Evolutionary conservation across 176 grass and related monocot species (phyloP).

Genomic region (Elaeis guineensis): DNA sequence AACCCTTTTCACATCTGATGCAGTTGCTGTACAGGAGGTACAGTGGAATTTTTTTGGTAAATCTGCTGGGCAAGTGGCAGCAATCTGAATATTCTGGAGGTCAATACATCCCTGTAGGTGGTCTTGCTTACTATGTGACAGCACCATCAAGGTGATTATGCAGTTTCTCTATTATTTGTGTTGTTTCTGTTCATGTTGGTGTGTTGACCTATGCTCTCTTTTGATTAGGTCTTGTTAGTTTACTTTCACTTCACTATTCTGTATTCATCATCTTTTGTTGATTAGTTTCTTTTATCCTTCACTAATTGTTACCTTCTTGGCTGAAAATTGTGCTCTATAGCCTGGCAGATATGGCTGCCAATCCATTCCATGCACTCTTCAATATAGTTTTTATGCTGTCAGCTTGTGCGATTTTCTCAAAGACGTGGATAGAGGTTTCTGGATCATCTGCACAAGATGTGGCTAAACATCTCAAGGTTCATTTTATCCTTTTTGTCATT

Average conservation of each 20-base stretch:
- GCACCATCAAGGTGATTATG: slow-evolving; percentile 74
- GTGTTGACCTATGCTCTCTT: too few relatives aligned
- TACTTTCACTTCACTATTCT: too few relatives aligned
- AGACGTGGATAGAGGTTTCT: slow-evolving; percentile 94
- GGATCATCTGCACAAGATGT: slow-evolving; percentile 92
- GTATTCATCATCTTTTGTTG: slow-evolving; percentile 4
- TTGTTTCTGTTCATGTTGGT: too few relatives aligned
- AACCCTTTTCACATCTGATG: background rate
- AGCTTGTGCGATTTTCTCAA: slow-evolving; percentile 81
- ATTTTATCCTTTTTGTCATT: background rate
- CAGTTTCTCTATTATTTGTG: background rate
- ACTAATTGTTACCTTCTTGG: slow-evolving; percentile 7
- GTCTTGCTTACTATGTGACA: slow-evolving; percentile 94
- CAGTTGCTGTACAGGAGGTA: slow-evolving; percentile 90
- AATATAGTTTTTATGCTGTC: slow-evolving; percentile 84
- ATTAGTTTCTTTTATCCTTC: slow-evolving; percentile 1
- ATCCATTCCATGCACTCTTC: slow-evolving; percentile 91
- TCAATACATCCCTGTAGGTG: slow-evolving; percentile 75
- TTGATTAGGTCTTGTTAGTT: too few relatives aligned
- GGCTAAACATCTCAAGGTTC: slow-evolving; percentile 91
- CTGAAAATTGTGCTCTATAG: slow-evolving; percentile 33
- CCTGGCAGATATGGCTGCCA: slow-evolving; percentile 75
- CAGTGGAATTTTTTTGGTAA: slow-evolving; percentile 84
- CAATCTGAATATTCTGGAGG: slow-evolving; percentile 93
- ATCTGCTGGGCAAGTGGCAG: slow-evolving; percentile 86